Conservation (phyloP, 257 asterid species). For the Penstemon newberryi region DNA sequence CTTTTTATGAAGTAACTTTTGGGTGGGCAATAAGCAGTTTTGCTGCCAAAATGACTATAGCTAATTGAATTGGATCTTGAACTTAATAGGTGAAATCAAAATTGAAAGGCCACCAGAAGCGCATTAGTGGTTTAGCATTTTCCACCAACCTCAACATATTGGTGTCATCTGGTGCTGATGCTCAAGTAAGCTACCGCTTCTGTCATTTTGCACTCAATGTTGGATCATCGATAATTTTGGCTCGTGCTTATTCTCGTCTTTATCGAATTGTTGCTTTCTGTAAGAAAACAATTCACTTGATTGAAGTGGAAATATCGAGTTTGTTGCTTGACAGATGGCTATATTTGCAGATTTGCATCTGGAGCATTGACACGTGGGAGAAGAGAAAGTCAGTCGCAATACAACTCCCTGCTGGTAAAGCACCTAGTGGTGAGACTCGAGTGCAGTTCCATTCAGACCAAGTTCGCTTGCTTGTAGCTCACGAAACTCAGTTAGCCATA, state of each 20-base stretch:
- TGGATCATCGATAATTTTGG: not conserved
- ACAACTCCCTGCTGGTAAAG: slow-evolving; percentile 88
- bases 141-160: slow-evolving; percentile 50
- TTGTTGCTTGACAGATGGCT: slow-evolving; percentile 19
- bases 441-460: slow-evolving; percentile 92
- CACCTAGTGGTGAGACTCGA: slow-evolving; percentile 85
- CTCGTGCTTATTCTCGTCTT: not conserved
- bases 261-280: not conserved
- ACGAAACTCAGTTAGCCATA: slow-evolving; percentile 85
- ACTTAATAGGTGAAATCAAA: slow-evolving; percentile 57
- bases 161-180: slow-evolving; percentile 76
- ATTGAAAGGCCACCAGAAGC: slow-evolving; percentile 68
- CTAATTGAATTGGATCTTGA: slow-evolving; percentile 1
- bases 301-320: slow-evolving; percentile 3
- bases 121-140: slow-evolving; percentile 68
- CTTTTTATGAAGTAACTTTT: not conserved
- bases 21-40: no score
- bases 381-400: slow-evolving; percentile 74
- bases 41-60: no score
- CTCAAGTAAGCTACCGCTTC: slow-evolving; percentile 42
- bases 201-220: not conserved
- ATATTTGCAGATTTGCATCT: slow-evolving; percentile 65
- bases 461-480: slow-evolving; percentile 78
- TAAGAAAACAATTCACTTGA: not conserved
- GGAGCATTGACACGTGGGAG: slow-evolving; percentile 99